Evolutionary conservation across 2,329 filamentous ascomycete genomes (phyloP), one percentile per base, ranked within the genome.

Genomic region (Xylaria sp.): DNA sequence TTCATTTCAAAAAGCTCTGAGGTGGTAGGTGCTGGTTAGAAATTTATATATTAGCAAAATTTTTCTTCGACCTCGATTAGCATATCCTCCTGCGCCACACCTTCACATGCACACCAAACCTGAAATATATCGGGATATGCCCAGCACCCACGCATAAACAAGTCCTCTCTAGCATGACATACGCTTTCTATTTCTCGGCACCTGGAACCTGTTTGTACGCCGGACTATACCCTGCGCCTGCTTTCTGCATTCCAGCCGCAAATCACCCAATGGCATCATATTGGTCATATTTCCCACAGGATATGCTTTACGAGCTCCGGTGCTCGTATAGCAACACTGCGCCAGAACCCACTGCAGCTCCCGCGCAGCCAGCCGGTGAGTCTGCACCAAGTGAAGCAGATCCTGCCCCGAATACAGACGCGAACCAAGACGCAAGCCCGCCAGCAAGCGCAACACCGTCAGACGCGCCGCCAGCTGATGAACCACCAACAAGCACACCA

Each of bases 251-350:
- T 36, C 34, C 34, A 36, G 50, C 8, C 8, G 21, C 5, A 50
- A 24, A 30, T n/a, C 21, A 27, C 51, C 36, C 42, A 24, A 19
- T 62, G 36, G 19, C 32, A 21, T 56, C 30, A 19, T 64, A 57
- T 42, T 64, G 21, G 36, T 56, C 30, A 19, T 64, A 57, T 42
- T 64, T 64, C 19, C 61, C 61, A 4, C 39, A 50, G 30, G 53
- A 64, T 19, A 8, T 64, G 21, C 47, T 36, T 19, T 30, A 39
- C 5, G 61, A 64, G 45, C 61, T 64, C 27, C 39, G 14, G 53
- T 27, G 11, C 12, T 30, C 27, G 3, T 36, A 27, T 24, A 12
- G 14, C 30, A 12, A 24, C 30, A 17, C n/a, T 7, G 8, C n/a
- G 30, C 24, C 53, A 36, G 30, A 36, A 8, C 17, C n/a, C 2